These are phyloP conservation scores for Alternaria sp. DNA, from an alignment of 2,329 filamentous ascomycete genomes.

Conservation along the genomic window DNA sequence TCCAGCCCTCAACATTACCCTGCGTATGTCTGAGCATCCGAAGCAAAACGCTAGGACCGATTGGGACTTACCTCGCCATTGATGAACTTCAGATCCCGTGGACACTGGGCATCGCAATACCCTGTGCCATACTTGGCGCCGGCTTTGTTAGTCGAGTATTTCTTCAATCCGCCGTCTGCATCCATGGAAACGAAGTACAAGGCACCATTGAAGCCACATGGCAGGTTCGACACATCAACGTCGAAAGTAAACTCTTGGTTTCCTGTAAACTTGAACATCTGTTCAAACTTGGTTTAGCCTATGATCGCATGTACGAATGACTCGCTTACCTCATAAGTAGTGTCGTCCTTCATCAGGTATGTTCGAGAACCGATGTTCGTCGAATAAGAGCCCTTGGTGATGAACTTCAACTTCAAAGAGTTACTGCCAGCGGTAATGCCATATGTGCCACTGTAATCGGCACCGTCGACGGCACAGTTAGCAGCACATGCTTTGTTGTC, in stretches of 20 bases:
- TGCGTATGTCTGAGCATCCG: background rate
- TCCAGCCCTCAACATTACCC: constrained; percentile 65
- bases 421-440: constrained; percentile 62
- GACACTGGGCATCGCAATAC: constrained; percentile 47
- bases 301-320: background rate
- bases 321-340: constrained; percentile 32
- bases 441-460: constrained; percentile 49
- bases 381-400: constrained; percentile 58
- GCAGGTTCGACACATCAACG: constrained; percentile 64
- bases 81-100: constrained; percentile 59
- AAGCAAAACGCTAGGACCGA: background rate
- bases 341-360: constrained; percentile 48
- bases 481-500: constrained; percentile 43
- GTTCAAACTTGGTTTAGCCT: background rate
- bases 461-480: constrained; percentile 52
- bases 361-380: constrained; percentile 51
- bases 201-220: constrained; percentile 72
- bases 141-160: constrained; percentile 57
- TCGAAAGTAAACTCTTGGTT: constrained; percentile 58
- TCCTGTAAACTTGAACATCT: constrained; percentile 49
- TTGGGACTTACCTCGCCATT: constrained; percentile 50
- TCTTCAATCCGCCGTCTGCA: constrained; percentile 64
- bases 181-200: constrained; percentile 64
- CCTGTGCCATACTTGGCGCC: constrained; percentile 62
- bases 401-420: constrained; percentile 63